Evolutionary conservation across 805 yeast species (phyloP), one percentile per base, ranked within the genome.

Genomic region (Tetrapisispora phaffii): DNA sequence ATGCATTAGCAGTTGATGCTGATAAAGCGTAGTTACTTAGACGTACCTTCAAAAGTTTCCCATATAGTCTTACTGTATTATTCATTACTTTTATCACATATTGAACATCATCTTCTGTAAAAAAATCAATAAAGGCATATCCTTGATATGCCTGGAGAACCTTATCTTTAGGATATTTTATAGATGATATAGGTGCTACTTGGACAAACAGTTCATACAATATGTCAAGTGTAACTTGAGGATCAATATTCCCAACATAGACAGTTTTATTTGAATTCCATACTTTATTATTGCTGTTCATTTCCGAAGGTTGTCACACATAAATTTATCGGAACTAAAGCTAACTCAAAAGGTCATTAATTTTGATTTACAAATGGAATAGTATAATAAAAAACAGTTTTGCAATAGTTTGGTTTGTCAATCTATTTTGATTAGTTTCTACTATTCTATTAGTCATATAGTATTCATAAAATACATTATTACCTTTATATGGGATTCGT

Each of bases 201-300:
- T 93, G 97, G 7, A 85, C 62, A 60, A 88, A 80, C 19, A 93
- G 72, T 61, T 93, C 98, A 57, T 81, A 85, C 24, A 93, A 62
- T 17, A 89, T 57, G 2, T 71, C 65, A 54, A 85, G 95, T 1
- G 80, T 78, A 5, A 80, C 95, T 40, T 75, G 74, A 1, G 81
- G 78, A 52, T 85, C 96, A 4, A 93, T 65, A 52, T 88, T 86
- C 0, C 97, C 96, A 15, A 88, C 73, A 58, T 85, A 88, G 1
- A 88, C 37, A 8, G 32, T 37, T 6, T 13, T 32, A 7, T 37
- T 39, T 13, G 44, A 23, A 12, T 28, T 42, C 41, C 34, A 26
- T 4, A 33, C 24, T 10, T 38, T 38, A 10, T 8, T 24, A 24
- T 10, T 38, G 15, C 15, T 38, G 22, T 9, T 38, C 15, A 17